phyloP scores from a whole-genome alignment of 2,329 filamentous ascomycete species.

The Claviceps arundinis region DNA sequence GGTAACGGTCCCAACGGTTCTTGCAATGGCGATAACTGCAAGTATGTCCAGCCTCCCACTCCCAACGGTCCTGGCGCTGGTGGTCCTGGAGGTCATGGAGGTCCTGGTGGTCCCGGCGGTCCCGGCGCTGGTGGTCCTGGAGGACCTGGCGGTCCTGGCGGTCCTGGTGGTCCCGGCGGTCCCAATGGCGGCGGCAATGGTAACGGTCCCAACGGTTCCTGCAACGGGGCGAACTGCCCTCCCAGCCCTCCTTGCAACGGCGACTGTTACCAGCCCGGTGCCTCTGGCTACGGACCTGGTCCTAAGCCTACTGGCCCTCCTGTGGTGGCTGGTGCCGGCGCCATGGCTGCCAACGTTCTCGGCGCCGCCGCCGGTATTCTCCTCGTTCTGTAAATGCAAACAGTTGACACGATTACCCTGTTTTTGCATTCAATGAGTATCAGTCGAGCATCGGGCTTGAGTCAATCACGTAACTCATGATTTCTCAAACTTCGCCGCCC shows the following conservation, averaged over 20 bases:
- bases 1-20: background rate
- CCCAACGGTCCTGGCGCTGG: background rate
- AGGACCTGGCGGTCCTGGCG: too few species aligned
- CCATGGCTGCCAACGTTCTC: constrained; percentile 10
- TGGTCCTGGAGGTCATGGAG: too few species aligned
- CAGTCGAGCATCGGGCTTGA: too few species aligned
- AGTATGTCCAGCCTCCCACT: background rate
- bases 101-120: background rate
- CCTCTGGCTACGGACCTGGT: too few species aligned
- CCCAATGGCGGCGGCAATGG: background rate
- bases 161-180: background rate
- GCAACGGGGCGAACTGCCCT: too few species aligned
- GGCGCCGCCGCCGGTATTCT: constrained; percentile 12
- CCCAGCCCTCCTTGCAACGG: too few species aligned
- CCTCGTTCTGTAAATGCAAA: constrained; percentile 11
- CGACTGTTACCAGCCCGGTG: too few species aligned
- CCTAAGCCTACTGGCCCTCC: background rate
- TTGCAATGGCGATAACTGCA: constrained; percentile 1
- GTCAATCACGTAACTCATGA: background rate
- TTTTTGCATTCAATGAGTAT: background rate
- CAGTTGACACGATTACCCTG: background rate
- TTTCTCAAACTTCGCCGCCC: background rate
- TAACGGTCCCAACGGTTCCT: too few species aligned
- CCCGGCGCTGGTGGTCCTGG: background rate
- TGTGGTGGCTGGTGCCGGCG: constrained; percentile 10